A percentile compares a stretch with the other conserved stretches of the same genome.
Conservation (phyloP, 2,329 filamentous ascomycete genomes). For the Fusarium foetens region DNA sequence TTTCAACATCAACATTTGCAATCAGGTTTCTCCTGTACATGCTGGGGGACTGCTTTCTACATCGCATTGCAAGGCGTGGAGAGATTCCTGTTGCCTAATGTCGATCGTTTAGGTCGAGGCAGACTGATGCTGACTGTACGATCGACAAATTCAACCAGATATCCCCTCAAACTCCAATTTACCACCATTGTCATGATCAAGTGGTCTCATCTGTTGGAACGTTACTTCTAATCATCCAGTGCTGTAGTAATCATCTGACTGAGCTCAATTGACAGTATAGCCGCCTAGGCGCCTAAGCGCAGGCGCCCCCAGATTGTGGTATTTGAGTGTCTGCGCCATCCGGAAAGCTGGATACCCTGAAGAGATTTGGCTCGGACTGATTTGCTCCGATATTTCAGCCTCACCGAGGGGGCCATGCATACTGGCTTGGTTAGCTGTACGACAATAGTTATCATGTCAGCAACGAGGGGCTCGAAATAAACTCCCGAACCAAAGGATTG, state of each 20-base stretch:
- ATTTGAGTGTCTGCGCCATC: constrained; percentile 11
- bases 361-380: constrained; percentile 4
- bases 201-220: constrained; percentile 6
- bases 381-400: background rate
- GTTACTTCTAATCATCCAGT: constrained; percentile 1
- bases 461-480: background rate
- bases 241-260: background rate
- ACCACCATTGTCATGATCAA: background rate
- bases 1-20: background rate
- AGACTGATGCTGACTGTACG: constrained; percentile 17
- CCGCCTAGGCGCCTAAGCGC: constrained; percentile 35
- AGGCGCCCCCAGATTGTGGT: constrained; percentile 10
- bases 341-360: constrained; percentile 6
- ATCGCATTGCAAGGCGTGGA: background rate
- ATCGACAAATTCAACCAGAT: constrained; percentile 3
- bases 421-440: background rate
- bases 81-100: constrained; percentile 2
- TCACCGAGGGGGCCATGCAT: background rate
- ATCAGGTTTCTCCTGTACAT: background rate
- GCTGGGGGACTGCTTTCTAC: background rate
- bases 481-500: background rate
- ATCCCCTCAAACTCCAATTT: background rate
- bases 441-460: background rate
- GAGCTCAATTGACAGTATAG: background rate
- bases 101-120: background rate